Percentiles rank a stretch among this genome's conserved stretches.
Evolutionary conservation across 78 protist genomes (phyloP).

Genomic region (Guillardia theta): DNA sequence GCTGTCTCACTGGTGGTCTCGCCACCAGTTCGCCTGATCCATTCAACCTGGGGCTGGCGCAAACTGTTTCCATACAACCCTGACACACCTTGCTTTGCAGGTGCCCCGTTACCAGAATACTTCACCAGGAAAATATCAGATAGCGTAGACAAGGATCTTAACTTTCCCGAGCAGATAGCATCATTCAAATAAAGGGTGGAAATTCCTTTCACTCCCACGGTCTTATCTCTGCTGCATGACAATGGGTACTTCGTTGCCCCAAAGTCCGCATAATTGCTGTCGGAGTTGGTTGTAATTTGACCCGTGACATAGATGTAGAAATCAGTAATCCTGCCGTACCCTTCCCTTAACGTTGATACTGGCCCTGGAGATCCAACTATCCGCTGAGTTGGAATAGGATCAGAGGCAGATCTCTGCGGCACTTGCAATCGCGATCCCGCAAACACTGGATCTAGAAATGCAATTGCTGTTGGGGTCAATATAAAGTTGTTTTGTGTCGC

Average conservation of each 20-base stretch:
- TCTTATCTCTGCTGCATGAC: background rate
- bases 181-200: background rate
- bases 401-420: no score
- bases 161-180: background rate
- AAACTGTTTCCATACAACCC: background rate
- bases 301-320: background rate
- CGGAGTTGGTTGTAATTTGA: background rate
- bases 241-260: background rate
- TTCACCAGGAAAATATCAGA: background rate
- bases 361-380: no score
- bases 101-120: background rate
- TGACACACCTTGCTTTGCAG: background rate
- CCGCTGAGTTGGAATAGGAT: no score
- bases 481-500: no score
- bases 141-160: background rate
- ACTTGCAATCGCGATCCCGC: no score
- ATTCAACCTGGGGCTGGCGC: background rate
- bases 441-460: no score
- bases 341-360: background rate
- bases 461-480: no score
- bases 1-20: background rate
- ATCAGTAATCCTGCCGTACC: no score
- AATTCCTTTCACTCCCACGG: background rate
- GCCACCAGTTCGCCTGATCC: background rate
- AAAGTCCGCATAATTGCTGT: background rate